Evolutionary conservation across 73 alveolate species (phyloP), one percentile per base, ranked within the genome.

Genomic region (Paramecium tetraurelia): DNA sequence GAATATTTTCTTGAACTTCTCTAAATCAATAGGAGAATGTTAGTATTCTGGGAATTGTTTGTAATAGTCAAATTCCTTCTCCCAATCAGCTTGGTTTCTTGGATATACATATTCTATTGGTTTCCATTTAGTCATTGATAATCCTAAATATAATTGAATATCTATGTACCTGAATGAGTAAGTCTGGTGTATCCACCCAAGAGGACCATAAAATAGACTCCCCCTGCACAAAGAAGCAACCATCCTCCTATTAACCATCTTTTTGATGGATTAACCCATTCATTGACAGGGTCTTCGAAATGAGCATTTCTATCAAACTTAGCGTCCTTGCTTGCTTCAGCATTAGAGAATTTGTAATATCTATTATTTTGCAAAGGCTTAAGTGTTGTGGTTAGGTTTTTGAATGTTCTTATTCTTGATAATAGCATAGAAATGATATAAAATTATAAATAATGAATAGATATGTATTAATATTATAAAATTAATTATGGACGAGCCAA

Each of bases 161-260:
- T 6, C 22, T 20, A 14, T 8, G 21, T 71, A 89, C 94, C 94
- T 29, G 98, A 95, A 69, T 93, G 63, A 18, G 96, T 93, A 12
- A 97, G 95, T 20, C 99, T 77, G 35, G 99, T 97, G 92, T 97
- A 97, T 33, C 99, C 99, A 12, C 99, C 99, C 11, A 95, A 85
- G 9, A 95, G 41, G 20, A 97, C 92, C 88, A 97, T 93, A 11
- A 94, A 85, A 53, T 95, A 93, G 18, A 97, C 97, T 41, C 98
- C 94, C 0, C 97, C 99, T 59, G 97, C 94, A 41, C 96, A 93
- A 38, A 95, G 44, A 87, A 96, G 75, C 3, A 97, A 94, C 99
- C 99, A 97, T 40, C 86, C 83, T 5, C 99, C 99, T 20, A 95
- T 92, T 29, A 95, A 48, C 71, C 69, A 63, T 63, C 87, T 83